Evolutionary conservation across 257 asterid species (phyloP).

Genomic region (Anisodus tanguticus): DNA sequence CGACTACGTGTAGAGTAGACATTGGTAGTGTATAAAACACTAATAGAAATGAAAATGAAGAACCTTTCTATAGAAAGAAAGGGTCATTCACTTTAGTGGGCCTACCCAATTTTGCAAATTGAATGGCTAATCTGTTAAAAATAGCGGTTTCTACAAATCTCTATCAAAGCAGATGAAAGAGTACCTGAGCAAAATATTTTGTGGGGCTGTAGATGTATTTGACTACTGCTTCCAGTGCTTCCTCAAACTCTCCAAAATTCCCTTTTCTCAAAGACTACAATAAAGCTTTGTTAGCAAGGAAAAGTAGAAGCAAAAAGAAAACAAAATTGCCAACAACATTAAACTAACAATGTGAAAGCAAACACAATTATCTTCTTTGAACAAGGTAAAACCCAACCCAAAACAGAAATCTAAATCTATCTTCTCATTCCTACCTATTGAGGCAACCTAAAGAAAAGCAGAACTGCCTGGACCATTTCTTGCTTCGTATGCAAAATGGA

Average conservation of each 20-base stretch:
- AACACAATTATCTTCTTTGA: not conserved
- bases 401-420: not conserved
- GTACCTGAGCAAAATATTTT: constrained; percentile 68
- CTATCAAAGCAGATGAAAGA: not conserved
- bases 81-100: no score
- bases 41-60: no score
- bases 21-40: no score
- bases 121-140: no score
- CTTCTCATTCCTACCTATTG: not conserved
- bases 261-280: constrained; percentile 63
- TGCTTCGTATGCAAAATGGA: not conserved
- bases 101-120: no score
- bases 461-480: not conserved
- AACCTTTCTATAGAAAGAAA: no score
- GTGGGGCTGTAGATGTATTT: constrained; percentile 68
- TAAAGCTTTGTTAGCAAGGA: not conserved
- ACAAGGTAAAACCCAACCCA: no score
- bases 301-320: not conserved
- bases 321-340: not conserved
- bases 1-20: no score
- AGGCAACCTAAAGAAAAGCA: not conserved
- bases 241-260: constrained; percentile 72
- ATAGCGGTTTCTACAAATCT: not conserved
- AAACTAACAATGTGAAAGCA: not conserved
- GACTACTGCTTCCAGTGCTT: constrained; percentile 53